Evolutionary conservation across 1,139 yeast species (phyloP), one percentile per base, ranked within the genome.

Genomic region (Schizosaccharomyces versatilis): DNA sequence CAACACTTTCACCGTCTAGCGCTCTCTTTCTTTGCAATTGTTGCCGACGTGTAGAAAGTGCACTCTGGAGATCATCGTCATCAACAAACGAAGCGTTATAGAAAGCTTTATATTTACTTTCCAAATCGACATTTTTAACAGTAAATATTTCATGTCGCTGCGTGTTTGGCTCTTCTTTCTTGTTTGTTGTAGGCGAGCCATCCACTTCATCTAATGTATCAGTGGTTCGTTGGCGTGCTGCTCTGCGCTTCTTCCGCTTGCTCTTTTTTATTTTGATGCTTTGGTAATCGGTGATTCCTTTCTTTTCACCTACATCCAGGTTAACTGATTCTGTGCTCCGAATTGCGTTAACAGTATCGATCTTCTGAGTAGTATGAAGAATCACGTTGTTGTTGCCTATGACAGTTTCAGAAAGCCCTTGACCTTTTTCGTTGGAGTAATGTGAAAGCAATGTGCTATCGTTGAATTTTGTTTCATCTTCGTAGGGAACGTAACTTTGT

Each of bases 51-150:
- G 60, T 58, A 1, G 71, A 66, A 52, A 80, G 64, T 0, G 71
- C 59, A 0, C 64, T 63, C 54, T 73, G 76, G 14, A 81, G 63
- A 53, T 78, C 82, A 3, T 72, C 74, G 42, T 73, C 76, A 53
- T 71, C 76, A 14, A 67, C 72, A 32, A 66, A 65, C 6, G 65
- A 64, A 2, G 67, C 67, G 3, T 63, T 68, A 55, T 68, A 48
- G 40, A 42, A 19, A 14, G 19, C 47, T 5, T 5, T 24, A 24
- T 24, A 24, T 24, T 24, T 24, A 24, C 2, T 24, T 2, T 24
- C 5, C 32, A 24, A 24, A 5, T 24, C 5, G 5, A 24, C 32
- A 24, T 24, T 5, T 24, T 24, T 24, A 2, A 24, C 32, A 24
- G 32, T 24, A 24, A 24, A 24, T 24, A 3, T 24, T 24, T 24